Conservation (phyloP, 2,329 filamentous ascomycete genomes). For the Fusarium sp. region DNA sequence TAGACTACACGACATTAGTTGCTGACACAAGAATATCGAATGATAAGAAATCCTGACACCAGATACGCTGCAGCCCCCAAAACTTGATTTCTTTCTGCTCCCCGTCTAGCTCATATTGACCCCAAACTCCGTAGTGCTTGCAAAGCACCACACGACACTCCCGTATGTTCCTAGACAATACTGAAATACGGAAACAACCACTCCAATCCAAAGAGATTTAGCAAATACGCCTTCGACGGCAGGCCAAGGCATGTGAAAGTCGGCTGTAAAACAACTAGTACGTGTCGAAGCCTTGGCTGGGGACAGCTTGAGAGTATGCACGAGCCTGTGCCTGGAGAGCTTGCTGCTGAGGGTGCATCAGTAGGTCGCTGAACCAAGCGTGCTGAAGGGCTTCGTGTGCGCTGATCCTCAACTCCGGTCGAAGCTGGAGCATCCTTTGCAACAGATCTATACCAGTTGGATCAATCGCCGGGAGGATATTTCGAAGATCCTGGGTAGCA, state of each 20-base stretch:
- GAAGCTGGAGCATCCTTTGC: conserved; percentile 89
- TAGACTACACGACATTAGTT: conserved; percentile 33
- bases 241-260: conserved; percentile 11
- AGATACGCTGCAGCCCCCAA: conserved; percentile 20
- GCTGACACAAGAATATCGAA: conserved; percentile 9
- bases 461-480: conserved; percentile 92
- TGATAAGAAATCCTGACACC: conserved; percentile 15
- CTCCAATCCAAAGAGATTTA: conserved; percentile 9
- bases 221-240: neutral
- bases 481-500: conserved; percentile 87
- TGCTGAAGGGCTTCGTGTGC: conserved; percentile 88
- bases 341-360: conserved; percentile 64
- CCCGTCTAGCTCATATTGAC: conserved; percentile 41
- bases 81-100: conserved; percentile 34
- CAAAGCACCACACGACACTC: conserved; percentile 24
- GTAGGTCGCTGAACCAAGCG: conserved; percentile 88
- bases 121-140: conserved; percentile 43
- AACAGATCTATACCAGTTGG: conserved; percentile 87
- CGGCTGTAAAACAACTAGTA: conserved; percentile 45
- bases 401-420: conserved; percentile 90
- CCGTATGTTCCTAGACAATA: conserved; percentile 7
- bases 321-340: conserved; percentile 58
- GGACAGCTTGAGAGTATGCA: conserved; percentile 55
- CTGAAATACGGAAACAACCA: conserved; percentile 16
- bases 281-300: conserved; percentile 53